Percentiles rank a stretch among this genome's conserved stretches.
These are phyloP conservation scores for Aspergillus affinis DNA, from an alignment of 495 filamentous ascomycete genomes.

Conservation along the genomic window DNA sequence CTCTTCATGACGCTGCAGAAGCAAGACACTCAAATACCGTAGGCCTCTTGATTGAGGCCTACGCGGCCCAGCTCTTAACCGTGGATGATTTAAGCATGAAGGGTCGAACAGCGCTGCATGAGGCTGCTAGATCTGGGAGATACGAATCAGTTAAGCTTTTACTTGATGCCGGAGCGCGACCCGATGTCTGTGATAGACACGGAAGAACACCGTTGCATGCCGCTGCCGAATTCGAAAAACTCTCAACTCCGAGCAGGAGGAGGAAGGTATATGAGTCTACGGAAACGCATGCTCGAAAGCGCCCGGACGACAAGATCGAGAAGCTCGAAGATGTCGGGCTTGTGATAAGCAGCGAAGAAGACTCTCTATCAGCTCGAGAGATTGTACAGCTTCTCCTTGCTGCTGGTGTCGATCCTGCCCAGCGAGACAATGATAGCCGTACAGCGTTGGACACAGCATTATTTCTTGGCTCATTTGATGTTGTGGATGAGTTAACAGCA, in stretches of 20 bases:
- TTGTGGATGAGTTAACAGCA: background rate
- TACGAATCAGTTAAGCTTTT: background rate
- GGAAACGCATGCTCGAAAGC: background rate
- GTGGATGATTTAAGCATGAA: background rate
- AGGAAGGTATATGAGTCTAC: background rate
- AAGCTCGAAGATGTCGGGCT: background rate
- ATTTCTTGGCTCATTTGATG: background rate
- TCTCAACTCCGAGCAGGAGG: background rate
- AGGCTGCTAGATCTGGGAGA: constrained; percentile 2
- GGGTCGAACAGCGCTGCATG: constrained; percentile 13
- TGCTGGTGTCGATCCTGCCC: background rate
- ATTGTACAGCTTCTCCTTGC: background rate
- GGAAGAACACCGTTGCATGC: background rate
- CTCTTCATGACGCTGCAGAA: constrained; percentile 18
- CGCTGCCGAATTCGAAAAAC: background rate
- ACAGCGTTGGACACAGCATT: background rate
- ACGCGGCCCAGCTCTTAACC: background rate
- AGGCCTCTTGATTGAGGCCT: constrained; percentile 11
- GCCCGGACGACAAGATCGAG: too few relatives aligned
- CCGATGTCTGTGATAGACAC: background rate
- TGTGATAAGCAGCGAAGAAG: background rate
- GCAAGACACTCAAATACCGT: constrained; percentile 14
- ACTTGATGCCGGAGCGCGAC: background rate
- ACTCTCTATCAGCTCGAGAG: background rate
- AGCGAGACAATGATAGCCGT: background rate